Evolutionary conservation across 2,329 filamentous ascomycete genomes (phyloP).

Genomic region (Aspergillus sp.): DNA sequence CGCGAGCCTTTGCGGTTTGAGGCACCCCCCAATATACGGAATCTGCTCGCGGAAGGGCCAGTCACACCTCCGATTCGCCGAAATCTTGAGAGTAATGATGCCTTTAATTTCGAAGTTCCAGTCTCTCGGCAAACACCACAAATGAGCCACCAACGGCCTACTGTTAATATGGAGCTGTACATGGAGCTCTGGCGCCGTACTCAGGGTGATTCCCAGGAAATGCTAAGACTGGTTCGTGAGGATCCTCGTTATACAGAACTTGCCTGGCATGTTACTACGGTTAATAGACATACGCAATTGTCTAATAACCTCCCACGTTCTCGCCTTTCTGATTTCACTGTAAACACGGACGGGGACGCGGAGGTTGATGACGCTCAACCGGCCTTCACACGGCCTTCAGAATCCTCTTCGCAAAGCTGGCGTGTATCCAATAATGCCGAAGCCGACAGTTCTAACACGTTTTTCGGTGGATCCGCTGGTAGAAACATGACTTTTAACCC

Average conservation of each 20-base stretch:
- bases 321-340: neutral
- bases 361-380: neutral
- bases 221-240: slow-evolving; percentile 61
- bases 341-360: neutral
- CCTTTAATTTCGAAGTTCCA: slow-evolving; percentile 5
- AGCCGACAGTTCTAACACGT: neutral
- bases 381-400: neutral
- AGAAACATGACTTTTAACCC: neutral
- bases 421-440: neutral
- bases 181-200: slow-evolving; percentile 59
- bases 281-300: slow-evolving; percentile 35
- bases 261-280: slow-evolving; percentile 59
- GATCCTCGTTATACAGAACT: slow-evolving; percentile 61
- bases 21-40: neutral
- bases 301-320: slow-evolving; percentile 6
- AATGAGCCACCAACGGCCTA: slow-evolving; percentile 19
- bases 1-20: slow-evolving; percentile 3
- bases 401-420: neutral
- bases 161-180: slow-evolving; percentile 51
- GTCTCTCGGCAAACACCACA: slow-evolving; percentile 11
- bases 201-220: slow-evolving; percentile 58
- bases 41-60: slow-evolving; percentile 4
- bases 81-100: slow-evolving; percentile 10
- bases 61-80: neutral
- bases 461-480: neutral